Conservation (phyloP, 1,284 basidiomycete species). For the Boletus sp. region DNA sequence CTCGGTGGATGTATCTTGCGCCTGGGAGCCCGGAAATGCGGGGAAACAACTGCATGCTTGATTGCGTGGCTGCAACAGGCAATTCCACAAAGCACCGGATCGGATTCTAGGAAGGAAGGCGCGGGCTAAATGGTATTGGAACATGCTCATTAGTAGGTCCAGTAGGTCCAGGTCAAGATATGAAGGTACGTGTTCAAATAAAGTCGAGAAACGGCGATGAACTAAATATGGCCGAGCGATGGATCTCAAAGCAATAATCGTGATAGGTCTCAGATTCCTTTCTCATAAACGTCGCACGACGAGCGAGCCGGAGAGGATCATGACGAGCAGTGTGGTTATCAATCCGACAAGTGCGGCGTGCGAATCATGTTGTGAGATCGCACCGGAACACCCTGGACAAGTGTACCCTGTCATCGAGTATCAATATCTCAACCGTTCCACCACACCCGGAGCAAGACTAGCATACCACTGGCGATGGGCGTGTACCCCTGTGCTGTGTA, state of each 20-base stretch:
- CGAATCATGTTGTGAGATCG: constrained; percentile 42
- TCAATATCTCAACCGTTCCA: neutral
- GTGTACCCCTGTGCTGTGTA: constrained; percentile 79
- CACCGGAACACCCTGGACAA: constrained; percentile 62
- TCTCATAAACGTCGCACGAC: constrained; percentile 21
- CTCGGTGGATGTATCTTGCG: neutral
- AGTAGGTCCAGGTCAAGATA: neutral
- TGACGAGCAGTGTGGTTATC: constrained; percentile 60
- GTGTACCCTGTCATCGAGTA: constrained; percentile 57
- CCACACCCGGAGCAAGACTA: neutral
- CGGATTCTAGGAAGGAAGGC: no score
- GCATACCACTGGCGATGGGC: constrained; percentile 58
- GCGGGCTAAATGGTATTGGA: neutral
- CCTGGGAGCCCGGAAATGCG: no score
- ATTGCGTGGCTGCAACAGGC: neutral
- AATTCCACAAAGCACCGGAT: neutral
- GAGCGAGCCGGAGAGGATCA: constrained; percentile 63
- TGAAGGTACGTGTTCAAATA: neutral
- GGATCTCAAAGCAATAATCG: neutral
- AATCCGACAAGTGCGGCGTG: constrained; percentile 62
- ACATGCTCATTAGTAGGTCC: no score
- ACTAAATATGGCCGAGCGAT: no score
- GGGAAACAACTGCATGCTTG: no score
- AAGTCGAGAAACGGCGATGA: neutral
- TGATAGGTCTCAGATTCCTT: neutral